A percentile compares a stretch with the other conserved stretches of the same genome.
Conservation (phyloP, 306 rosid genomes). For the Canavalia gladiata region DNA sequence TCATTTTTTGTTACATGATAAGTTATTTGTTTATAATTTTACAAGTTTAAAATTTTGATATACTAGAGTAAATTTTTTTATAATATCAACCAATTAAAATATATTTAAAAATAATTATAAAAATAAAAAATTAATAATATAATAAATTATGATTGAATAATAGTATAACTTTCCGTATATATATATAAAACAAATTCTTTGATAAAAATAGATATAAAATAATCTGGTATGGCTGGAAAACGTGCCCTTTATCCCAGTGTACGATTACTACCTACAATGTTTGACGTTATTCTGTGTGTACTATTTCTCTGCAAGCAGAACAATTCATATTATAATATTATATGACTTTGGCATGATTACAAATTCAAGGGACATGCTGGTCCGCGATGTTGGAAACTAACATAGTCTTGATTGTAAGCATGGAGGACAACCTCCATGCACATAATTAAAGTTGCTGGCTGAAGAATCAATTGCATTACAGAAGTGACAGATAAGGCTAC, state of each 20-base stretch:
- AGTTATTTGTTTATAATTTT: too few relatives aligned
- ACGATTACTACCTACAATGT: conserved; percentile 14
- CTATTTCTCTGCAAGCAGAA: neutral
- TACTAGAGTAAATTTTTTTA: too few relatives aligned
- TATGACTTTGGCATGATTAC: conserved; percentile 37
- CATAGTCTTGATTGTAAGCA: conserved; percentile 54
- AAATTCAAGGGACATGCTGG: conserved; percentile 51
- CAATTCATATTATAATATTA: conserved; percentile 27
- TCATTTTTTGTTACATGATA: too few relatives aligned
- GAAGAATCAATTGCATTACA: conserved; percentile 31
- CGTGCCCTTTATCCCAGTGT: neutral
- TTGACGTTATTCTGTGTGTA: conserved; percentile 8
- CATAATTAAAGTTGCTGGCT: conserved; percentile 41
- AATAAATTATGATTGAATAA: too few relatives aligned
- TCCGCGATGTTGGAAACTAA: conserved; percentile 52
- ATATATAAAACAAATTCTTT: too few relatives aligned
- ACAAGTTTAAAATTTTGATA: too few relatives aligned
- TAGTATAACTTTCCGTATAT: too few relatives aligned
- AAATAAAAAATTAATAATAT: too few relatives aligned
- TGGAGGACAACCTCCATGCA: conserved; percentile 45
- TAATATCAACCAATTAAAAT: too few relatives aligned
- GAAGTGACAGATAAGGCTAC: conserved; percentile 41
- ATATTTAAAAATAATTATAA: too few relatives aligned
- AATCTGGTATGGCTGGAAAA: neutral
- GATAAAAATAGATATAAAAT: neutral